Conservation (phyloP, 768 basidiomycete species). For the Lactarius psammicola region DNA sequence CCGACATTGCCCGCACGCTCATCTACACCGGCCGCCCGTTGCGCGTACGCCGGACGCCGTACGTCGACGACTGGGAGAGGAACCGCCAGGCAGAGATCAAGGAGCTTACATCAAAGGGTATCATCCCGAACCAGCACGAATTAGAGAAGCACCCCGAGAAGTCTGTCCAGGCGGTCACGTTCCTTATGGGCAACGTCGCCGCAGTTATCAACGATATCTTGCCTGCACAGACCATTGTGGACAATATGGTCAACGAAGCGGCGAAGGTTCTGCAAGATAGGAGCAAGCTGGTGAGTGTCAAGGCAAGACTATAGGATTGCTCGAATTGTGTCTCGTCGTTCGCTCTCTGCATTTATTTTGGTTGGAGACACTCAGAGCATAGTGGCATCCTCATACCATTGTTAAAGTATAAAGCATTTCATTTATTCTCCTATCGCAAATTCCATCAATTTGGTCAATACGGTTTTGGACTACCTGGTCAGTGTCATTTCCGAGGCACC, state of each 20-base stretch:
- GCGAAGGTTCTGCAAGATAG: conserved; percentile 46
- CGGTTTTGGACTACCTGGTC: not conserved
- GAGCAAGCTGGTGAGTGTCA: conserved; percentile 41
- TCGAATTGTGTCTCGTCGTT: not conserved
- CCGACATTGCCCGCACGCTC: conserved; percentile 79
- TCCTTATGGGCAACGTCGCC: conserved; percentile 84
- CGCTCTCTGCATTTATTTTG: not conserved
- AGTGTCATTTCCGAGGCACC: not conserved
- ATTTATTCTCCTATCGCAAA: not conserved
- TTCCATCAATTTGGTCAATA: not conserved
- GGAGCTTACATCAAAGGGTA: conserved; percentile 77
- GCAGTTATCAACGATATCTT: conserved; percentile 70
- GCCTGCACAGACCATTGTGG: conserved; percentile 81
- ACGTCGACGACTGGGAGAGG: conserved; percentile 81
- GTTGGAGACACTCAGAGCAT: not conserved
- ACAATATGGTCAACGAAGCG: conserved; percentile 70
- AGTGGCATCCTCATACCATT: not conserved
- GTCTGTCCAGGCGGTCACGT: conserved; percentile 59
- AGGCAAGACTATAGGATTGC: conserved; percentile 49
- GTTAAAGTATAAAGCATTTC: not conserved
- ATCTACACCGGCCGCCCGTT: conserved; percentile 91
- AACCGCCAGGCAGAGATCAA: conserved; percentile 81
- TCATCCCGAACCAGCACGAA: conserved; percentile 71
- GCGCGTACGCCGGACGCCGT: conserved; percentile 80
- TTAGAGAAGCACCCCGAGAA: conserved; percentile 81